Base-by-base conservation (phyloP, 495 filamentous ascomycete genomes). In the Xylaria flabelliformis region DNA sequence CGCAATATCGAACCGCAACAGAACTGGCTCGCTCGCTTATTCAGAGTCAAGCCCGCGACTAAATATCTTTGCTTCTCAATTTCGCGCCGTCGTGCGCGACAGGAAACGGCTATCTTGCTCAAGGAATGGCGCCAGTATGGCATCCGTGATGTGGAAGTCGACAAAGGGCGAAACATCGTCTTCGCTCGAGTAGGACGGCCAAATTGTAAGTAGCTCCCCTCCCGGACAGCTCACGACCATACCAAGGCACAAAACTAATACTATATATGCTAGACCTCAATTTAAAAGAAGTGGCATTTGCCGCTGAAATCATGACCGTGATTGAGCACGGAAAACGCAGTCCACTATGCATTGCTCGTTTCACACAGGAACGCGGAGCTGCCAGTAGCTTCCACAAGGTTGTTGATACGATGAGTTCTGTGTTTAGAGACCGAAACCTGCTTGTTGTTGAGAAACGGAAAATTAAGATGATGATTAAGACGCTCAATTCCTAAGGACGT, bases 351-450 rank as follows among this genome's bases (percentile, higher is more conserved):
- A 88, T 97, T 55, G 93, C 91, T 32, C 90, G 92, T 19, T 93
- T 98, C 82, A 94, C 91, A 39, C 95, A 97, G 77, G 92, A 95
- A 76, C 89, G 90, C 58, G 96, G 96, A 21, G 94, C 95, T 0
- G 95, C 93, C 1, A 92, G 89, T 66, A 94, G 91, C 39, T 97
- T 99, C 82, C 85, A 92, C 75, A 89, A 89, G 74, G 91, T 97
- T 8, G 86, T 97, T n/a, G 92, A 93, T 42, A 88, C 90, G 4
- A 84, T 98, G 55, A 83, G 88, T 59, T 82, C 83, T 6, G 84
- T 91, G 9, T 88, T 95, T 74, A 80, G 79, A 73, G 80, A 79
- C 48, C 85, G 88, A 17, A 86, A 85, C 3, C 79, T 95, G 63
- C 82, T 96, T 26, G 87, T 96, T n/a, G 84, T 87, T 51, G 92